phyloP scores from a whole-genome alignment of 2,329 filamentous ascomycete species.

The Monosporascus sp. region DNA sequence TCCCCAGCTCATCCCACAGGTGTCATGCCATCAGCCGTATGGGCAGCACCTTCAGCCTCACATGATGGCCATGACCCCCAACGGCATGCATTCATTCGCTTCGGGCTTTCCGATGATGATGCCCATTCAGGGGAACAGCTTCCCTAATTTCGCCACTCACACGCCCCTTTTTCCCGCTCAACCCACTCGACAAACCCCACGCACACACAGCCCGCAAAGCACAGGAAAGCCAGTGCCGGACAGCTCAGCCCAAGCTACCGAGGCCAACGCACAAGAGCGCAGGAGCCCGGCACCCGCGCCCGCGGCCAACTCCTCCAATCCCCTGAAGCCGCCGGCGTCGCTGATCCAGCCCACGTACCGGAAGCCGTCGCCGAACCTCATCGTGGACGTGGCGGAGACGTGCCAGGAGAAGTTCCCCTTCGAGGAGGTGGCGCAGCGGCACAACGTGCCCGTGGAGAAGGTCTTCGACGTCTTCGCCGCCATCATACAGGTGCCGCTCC shows the following conservation, averaged over 20 bases:
- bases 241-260: too few relatives aligned
- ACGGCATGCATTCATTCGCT: constrained; percentile 14
- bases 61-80: constrained; percentile 20
- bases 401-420: constrained; percentile 43
- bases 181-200: constrained; percentile 2
- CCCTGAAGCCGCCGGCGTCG: constrained; percentile 18
- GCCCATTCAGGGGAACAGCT: constrained; percentile 16
- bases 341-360: constrained; percentile 26
- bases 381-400: constrained; percentile 46
- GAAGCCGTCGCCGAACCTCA: constrained; percentile 33
- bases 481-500: constrained; percentile 43
- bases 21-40: constrained; percentile 17
- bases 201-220: too few relatives aligned
- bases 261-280: background rate
- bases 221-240: too few relatives aligned
- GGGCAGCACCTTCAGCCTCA: constrained; percentile 21
- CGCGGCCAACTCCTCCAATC: constrained; percentile 1
- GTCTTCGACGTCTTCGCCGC: constrained; percentile 44
- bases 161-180: constrained; percentile 3
- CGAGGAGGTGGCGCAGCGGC: constrained; percentile 39
- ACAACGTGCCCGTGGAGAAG: constrained; percentile 36
- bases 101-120: constrained; percentile 23
- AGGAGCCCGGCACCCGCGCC: background rate
- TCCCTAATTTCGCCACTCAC: constrained; percentile 12
- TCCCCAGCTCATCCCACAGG: constrained; percentile 18